phyloP scores from a whole-genome alignment of 805 yeast species.

The Komagataella populi region DNA sequence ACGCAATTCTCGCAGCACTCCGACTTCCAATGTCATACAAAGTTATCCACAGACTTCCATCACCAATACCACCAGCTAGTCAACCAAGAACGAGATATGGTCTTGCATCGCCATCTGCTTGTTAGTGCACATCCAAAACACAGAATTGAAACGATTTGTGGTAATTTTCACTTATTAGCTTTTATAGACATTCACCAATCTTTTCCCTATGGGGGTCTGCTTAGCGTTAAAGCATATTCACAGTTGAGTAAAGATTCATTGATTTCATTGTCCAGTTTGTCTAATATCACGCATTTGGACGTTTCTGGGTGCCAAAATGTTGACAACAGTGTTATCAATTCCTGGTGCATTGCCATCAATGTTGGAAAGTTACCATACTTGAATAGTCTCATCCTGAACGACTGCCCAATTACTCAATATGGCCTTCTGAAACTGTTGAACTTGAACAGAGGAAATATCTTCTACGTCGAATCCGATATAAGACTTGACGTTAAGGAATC shows the following conservation, averaged over 20 bases:
- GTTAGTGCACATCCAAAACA: neutral
- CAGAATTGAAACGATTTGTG: neutral
- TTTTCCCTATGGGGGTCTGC: slow-evolving; percentile 7
- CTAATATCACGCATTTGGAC: slow-evolving; percentile 2
- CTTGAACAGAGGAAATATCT: neutral
- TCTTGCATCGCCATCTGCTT: neutral
- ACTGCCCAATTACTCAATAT: neutral
- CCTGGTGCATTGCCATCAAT: slow-evolving; percentile 13
- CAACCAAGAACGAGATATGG: neutral
- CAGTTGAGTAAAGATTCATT: neutral
- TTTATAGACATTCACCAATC: neutral
- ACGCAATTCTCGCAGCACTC: slow-evolving; percentile 7
- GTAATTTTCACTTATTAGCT: neutral
- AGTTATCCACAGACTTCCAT: neutral
- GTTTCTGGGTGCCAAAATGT: slow-evolving; percentile 3
- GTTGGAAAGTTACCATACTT: slow-evolving; percentile 12
- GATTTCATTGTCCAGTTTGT: slow-evolving; percentile 3
- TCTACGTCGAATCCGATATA: neutral
- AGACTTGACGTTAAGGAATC: neutral
- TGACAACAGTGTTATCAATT: slow-evolving; percentile 9
- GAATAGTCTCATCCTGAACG: slow-evolving; percentile 6
- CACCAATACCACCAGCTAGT: neutral
- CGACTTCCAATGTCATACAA: slow-evolving; percentile 8
- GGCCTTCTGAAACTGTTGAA: neutral
- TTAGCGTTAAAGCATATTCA: slow-evolving; percentile 8